Evolutionary conservation across 1,139 yeast genomes (phyloP).

Genomic region (Debaryomyces nepalensis): DNA sequence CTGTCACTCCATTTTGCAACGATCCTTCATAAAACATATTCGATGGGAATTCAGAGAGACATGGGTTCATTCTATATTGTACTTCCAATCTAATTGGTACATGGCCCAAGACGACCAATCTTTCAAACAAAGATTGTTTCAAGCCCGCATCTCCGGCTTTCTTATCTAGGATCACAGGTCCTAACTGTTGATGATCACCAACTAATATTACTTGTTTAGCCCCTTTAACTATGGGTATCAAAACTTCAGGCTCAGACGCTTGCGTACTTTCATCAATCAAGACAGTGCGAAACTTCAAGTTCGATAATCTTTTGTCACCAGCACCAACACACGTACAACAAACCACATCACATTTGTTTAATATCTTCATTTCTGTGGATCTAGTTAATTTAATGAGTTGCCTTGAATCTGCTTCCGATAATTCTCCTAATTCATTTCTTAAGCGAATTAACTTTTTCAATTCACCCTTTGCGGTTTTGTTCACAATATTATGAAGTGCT

Average conservation of each 20-base stretch:
- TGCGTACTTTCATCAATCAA: constrained; percentile 93
- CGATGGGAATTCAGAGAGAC: constrained; percentile 83
- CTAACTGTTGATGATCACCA: constrained; percentile 95
- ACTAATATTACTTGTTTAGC: constrained; percentile 88
- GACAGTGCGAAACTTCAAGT: constrained; percentile 69
- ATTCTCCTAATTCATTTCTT: constrained; percentile 72
- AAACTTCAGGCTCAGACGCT: constrained; percentile 89
- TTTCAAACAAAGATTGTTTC: constrained; percentile 82
- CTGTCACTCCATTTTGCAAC: constrained; percentile 87
- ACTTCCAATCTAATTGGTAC: constrained; percentile 86
- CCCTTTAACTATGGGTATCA: constrained; percentile 87
- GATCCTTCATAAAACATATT: constrained; percentile 94
- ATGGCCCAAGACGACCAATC: constrained; percentile 83
- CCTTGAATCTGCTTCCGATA: constrained; percentile 58
- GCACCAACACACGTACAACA: constrained; percentile 96
- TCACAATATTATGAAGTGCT: constrained; percentile 57
- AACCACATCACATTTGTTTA: constrained; percentile 74
- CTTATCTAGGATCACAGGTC: constrained; percentile 83
- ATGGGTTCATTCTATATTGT: constrained; percentile 95
- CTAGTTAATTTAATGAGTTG: constrained; percentile 45
- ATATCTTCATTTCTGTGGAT: constrained; percentile 52
- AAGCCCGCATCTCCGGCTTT: constrained; percentile 87
- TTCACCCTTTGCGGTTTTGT: constrained; percentile 53
- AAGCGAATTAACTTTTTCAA: constrained; percentile 61
- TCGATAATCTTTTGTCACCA: constrained; percentile 67